Percentiles rank a stretch among this genome's conserved stretches.
Conservation (phyloP, 108 stramenopile genomes). For the Nannochloropsis salina region DNA sequence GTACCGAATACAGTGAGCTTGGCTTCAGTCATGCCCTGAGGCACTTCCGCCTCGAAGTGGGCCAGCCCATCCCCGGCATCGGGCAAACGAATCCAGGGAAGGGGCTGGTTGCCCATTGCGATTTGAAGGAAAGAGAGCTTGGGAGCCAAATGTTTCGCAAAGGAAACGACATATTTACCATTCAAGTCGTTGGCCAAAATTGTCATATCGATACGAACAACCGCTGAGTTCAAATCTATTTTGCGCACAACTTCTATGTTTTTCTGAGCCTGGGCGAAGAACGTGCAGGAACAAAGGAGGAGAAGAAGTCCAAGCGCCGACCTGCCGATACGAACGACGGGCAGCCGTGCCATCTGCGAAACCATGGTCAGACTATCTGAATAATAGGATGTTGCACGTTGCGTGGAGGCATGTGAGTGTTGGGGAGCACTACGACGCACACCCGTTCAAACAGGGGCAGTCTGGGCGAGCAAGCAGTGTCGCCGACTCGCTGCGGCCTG, state of each 20-base stretch:
- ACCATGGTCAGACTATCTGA: too few relatives aligned
- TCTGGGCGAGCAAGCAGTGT: too few relatives aligned
- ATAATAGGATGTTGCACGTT: too few relatives aligned
- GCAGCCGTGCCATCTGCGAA: not conserved
- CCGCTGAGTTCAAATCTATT: not conserved
- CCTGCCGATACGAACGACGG: not conserved
- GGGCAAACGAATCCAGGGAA: not conserved
- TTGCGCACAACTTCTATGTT: not conserved
- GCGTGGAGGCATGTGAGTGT: too few relatives aligned
- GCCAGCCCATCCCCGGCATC: not conserved
- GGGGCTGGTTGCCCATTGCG: slow-evolving; percentile 9
- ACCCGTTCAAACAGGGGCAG: too few relatives aligned
- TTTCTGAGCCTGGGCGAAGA: slow-evolving; percentile 2
- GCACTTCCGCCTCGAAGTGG: not conserved
- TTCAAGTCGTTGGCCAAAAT: not conserved
- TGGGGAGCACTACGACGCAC: too few relatives aligned
- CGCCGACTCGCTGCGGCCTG: too few relatives aligned
- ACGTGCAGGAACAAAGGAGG: not conserved
- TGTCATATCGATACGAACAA: not conserved
- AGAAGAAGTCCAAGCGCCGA: not conserved
- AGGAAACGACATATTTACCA: not conserved
- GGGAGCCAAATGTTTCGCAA: not conserved
- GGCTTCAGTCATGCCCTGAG: not conserved
- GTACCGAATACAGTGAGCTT: not conserved
- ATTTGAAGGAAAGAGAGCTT: slow-evolving; percentile 13